A percentile compares a stretch with the other conserved stretches of the same genome.
Evolutionary conservation across 2,329 filamentous ascomycete genomes (phyloP).

Genomic region (Colletotrichum eremochloae): DNA sequence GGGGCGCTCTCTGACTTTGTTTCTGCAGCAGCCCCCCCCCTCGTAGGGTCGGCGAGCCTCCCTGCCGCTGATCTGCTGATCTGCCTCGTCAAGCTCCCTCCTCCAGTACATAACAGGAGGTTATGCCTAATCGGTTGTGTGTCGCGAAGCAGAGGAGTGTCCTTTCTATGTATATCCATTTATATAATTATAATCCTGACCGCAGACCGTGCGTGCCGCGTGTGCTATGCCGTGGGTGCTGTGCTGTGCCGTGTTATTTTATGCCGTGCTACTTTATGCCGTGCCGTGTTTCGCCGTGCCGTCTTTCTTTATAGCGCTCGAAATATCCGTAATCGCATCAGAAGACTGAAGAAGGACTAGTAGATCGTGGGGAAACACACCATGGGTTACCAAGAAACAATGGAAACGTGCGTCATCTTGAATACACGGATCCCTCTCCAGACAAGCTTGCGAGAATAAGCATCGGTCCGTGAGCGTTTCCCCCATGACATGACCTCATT

Average conservation of each 20-base stretch:
- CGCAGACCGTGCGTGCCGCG: not conserved
- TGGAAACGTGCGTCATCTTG: constrained; percentile 19
- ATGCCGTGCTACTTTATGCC: not conserved
- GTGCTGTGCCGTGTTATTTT: not conserved
- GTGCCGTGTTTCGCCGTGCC: not conserved
- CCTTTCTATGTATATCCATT: not conserved
- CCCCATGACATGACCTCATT: constrained; percentile 15
- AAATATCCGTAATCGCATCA: not conserved
- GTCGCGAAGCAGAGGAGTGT: not conserved
- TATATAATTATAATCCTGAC: not conserved
- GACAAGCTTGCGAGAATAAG: constrained; percentile 25
- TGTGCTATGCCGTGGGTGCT: not conserved
- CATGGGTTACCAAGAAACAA: not conserved
- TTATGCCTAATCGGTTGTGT: not conserved
- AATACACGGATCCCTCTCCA: constrained; percentile 26
- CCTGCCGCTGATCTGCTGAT: not conserved
- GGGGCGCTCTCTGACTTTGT: not conserved
- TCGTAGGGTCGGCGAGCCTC: not conserved
- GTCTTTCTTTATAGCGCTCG: not conserved
- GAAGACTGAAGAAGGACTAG: not conserved
- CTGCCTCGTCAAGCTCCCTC: not conserved
- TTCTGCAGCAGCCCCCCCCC: not conserved
- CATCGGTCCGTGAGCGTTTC: constrained; percentile 30
- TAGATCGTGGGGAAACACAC: not conserved
- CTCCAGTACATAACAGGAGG: not conserved